These are phyloP conservation scores for Lachnellula cervina DNA, from an alignment of 2,329 filamentous ascomycete species.

Conservation along the genomic window DNA sequence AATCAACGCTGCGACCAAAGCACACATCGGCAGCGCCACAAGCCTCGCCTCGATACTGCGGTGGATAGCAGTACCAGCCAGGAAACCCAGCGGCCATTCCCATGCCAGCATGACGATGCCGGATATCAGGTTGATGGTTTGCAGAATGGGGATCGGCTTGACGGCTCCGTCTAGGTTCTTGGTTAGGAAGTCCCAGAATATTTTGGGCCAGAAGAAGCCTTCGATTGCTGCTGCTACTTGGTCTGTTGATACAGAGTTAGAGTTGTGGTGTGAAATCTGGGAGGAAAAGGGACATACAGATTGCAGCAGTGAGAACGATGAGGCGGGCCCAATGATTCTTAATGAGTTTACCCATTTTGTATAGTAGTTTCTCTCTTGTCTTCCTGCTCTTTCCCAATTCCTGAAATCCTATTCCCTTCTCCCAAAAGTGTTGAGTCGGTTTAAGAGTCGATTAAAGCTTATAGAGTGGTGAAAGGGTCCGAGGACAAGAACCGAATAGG, in stretches of 20 bases:
- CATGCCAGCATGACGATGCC: conserved; percentile 74
- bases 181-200: conserved; percentile 96
- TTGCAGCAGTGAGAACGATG: conserved; percentile 79
- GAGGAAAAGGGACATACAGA: conserved; percentile 35
- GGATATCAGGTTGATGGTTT: conserved; percentile 83
- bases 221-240: conserved; percentile 80
- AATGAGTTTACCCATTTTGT: conserved; percentile 88
- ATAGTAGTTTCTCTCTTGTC: conserved; percentile 43
- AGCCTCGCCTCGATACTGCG: conserved; percentile 83
- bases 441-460: conserved; percentile 26
- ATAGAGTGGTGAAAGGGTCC: conserved; percentile 28
- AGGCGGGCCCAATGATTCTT: conserved; percentile 99
- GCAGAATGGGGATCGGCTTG: conserved; percentile 80
- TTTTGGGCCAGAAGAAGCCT: conserved; percentile 96
- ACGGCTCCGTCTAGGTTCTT: conserved; percentile 83
- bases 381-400: conserved; percentile 13
- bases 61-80: conserved; percentile 76
- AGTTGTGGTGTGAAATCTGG: background rate
- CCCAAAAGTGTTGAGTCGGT: conserved; percentile 6
- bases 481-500: conserved; percentile 17
- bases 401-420: conserved; percentile 18
- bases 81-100: conserved; percentile 80
- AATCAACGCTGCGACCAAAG: conserved; percentile 68
- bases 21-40: conserved; percentile 73
- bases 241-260: conserved; percentile 48